phyloP scores from a whole-genome alignment of 345 rosid species.

The Dimocarpus longan region DNA sequence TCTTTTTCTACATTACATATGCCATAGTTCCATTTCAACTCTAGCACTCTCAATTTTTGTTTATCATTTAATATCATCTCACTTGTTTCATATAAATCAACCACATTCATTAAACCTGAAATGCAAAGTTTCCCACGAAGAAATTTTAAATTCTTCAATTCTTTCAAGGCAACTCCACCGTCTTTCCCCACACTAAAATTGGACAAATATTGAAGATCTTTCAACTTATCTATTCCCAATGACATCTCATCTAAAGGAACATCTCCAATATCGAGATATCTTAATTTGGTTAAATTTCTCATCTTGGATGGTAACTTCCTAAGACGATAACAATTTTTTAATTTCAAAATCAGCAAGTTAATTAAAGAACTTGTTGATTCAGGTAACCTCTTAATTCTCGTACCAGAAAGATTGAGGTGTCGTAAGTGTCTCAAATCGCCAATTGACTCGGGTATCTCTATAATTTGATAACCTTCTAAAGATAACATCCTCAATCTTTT shows the following conservation, averaged over 20 bases:
- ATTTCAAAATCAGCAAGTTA: neutral
- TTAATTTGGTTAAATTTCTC: too few species aligned
- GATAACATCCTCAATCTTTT: too few species aligned
- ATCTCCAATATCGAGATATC: neutral
- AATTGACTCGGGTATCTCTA: too few species aligned
- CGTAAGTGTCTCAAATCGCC: too few species aligned
- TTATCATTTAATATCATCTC: neutral
- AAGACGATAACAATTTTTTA: too few species aligned
- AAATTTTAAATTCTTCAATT: neutral
- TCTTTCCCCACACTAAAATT: neutral
- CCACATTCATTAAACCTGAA: neutral
- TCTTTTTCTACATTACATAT: too few species aligned
- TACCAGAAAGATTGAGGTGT: neutral
- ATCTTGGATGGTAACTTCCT: neutral
- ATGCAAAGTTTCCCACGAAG: neutral
- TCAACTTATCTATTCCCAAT: neutral
- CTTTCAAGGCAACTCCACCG: neutral
- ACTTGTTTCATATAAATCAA: neutral
- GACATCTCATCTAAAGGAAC: neutral
- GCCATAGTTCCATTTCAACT: neutral
- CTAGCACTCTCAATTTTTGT: neutral
- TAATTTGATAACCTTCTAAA: too few species aligned
- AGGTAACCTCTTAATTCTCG: neutral
- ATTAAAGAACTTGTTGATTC: neutral
- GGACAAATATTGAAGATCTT: neutral